phyloP scores from a whole-genome alignment of 2,329 filamentous ascomycete genomes.

The Ophiocordyceps australis region DNA sequence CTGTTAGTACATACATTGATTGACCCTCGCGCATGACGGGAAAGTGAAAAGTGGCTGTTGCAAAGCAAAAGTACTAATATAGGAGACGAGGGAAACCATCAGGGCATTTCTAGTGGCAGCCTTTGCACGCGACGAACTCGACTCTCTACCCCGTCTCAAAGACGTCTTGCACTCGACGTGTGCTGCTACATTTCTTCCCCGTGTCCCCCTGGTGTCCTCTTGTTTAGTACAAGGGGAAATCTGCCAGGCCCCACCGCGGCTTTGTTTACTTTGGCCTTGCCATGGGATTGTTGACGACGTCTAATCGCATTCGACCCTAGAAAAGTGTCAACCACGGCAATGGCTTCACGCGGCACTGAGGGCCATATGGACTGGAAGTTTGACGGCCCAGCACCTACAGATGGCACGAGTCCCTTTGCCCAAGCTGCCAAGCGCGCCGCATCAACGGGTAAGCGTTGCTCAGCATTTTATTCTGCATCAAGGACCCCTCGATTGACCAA shows the following conservation, averaged over 20 bases:
- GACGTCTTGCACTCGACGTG: neutral
- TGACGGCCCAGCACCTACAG: constrained; percentile 35
- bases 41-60: too few relatives aligned
- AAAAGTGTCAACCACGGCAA: constrained; percentile 8
- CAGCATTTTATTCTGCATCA: too few relatives aligned
- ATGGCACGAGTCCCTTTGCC: constrained; percentile 43
- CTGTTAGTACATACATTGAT: too few relatives aligned
- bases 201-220: too few relatives aligned
- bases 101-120: too few relatives aligned
- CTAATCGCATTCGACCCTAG: neutral
- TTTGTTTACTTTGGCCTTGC: constrained; percentile 16
- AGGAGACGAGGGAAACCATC: too few relatives aligned
- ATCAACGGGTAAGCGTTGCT: constrained; percentile 25
- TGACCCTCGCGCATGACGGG: too few relatives aligned
- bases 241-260: constrained; percentile 3
- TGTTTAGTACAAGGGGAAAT: too few relatives aligned
- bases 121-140: too few relatives aligned
- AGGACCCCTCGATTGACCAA: neutral
- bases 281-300: constrained; percentile 1
- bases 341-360: constrained; percentile 38
- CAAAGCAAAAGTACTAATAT: too few relatives aligned
- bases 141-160: neutral
- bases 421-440: constrained; percentile 25
- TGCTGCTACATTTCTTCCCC: too few relatives aligned
- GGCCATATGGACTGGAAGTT: constrained; percentile 52